Percentiles rank a stretch among this genome's conserved stretches.
Conservation (phyloP, 2,329 filamentous ascomycete species). For the Penicillium sp. region DNA sequence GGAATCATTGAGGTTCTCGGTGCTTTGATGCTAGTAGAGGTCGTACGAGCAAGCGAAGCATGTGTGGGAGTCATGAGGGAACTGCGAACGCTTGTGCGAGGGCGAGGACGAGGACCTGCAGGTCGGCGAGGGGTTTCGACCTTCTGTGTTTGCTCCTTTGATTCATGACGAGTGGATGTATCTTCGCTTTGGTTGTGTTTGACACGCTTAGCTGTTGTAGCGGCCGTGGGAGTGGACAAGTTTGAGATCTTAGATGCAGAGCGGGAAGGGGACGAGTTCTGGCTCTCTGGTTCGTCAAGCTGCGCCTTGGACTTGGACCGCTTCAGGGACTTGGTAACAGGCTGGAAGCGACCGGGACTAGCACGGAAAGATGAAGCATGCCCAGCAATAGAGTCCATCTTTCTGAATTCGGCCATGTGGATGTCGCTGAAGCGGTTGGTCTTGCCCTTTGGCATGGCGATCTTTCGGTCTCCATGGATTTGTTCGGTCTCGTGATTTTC, state of each 20-base stretch:
- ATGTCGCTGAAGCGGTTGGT: slow-evolving; percentile 76
- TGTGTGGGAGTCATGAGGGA: slow-evolving; percentile 77
- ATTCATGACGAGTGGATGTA: slow-evolving; percentile 59
- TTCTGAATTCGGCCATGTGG: slow-evolving; percentile 87
- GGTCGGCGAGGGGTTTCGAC: slow-evolving; percentile 25
- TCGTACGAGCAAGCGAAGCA: slow-evolving; percentile 64
- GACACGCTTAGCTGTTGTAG: slow-evolving; percentile 63
- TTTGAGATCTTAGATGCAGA: slow-evolving; percentile 31
- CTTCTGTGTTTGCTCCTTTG: slow-evolving; percentile 8
- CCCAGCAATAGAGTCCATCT: slow-evolving; percentile 93
- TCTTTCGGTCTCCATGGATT: slow-evolving; percentile 60
- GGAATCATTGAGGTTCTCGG: slow-evolving; percentile 56
- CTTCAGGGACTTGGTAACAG: slow-evolving; percentile 48
- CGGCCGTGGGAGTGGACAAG: slow-evolving; percentile 38
- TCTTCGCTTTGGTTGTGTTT: slow-evolving; percentile 69
- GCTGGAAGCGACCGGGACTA: slow-evolving; percentile 45
- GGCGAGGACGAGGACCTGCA: slow-evolving; percentile 43
- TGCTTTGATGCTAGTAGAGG: slow-evolving; percentile 52
- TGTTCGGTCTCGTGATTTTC: slow-evolving; percentile 49
- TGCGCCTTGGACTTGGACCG: slow-evolving; percentile 62
- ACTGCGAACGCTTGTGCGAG: slow-evolving; percentile 42
- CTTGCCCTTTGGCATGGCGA: slow-evolving; percentile 77
- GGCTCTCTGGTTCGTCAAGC: slow-evolving; percentile 59
- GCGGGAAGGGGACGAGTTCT: slow-evolving; percentile 42
- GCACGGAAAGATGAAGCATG: slow-evolving; percentile 73